Evolutionary conservation across 169 alveolate species (phyloP), one percentile per base, ranked within the genome.

Genomic region (Besnoitia besnoiti): DNA sequence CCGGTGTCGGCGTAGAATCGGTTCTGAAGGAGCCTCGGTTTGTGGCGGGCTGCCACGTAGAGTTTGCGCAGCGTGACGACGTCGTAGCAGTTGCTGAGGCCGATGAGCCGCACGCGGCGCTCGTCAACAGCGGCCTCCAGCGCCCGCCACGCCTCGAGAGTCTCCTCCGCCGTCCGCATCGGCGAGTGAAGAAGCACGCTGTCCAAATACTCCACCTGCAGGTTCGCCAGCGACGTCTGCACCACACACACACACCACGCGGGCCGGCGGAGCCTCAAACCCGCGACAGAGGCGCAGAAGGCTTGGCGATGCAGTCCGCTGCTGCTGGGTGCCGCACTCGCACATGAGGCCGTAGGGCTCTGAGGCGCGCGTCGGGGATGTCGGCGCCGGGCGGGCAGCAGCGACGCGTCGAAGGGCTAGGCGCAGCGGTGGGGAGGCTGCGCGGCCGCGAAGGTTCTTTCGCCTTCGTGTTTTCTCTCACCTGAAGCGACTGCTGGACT

Each of bases 111-210:
- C 40, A 87, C 91, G 42, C 10, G 24, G 75, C 91, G 85, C 0
- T 44, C 47, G 46, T 87, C 85, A 1, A 62, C 91, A 21, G 91
- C 91, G 24, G 59, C 91, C 47, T 87, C 91, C 19, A 87, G 47
- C 3, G 50, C 59, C 19, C 91, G 7, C 91, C 91, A 87, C 42
- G 91, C 91, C n/a, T 87, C 91, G 42, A 87, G 40, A 1, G 91
- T 87, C 67, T 61, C 33, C 47, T 59, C 75, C 44, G 33, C 37
- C 10, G 75, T 87, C 44, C 50, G 42, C 50, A 87, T n/a, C 19
- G 91, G 91, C 30, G 91, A 87, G 67, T 87, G 91, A 39, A 87
- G 85, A 33, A 87, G 91, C 91, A 87, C 82, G 8, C 77, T 35
- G 67, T 87, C 91, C 21, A 87, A 33, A 33, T 61, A 87, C 37